Evolutionary conservation across 176 grass and related monocot genomes (phyloP), one percentile per base, ranked within the genome.

Genomic region (Triticum turgidum): DNA sequence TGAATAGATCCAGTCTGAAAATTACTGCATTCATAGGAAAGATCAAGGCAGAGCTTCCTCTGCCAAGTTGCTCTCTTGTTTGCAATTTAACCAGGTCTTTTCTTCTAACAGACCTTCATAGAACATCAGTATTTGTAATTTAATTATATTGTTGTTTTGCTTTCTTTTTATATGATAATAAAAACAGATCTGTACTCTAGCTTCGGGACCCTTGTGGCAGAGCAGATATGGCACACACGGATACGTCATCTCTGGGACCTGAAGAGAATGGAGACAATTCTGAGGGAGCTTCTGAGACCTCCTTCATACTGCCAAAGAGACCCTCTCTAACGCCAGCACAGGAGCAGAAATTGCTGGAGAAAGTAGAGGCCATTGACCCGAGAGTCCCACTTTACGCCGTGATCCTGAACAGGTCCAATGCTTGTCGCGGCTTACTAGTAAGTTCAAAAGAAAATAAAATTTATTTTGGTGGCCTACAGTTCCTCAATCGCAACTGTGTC

Each of bases 281-380:
- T 11, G 41, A 11, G 41, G 41, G 9, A 11, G 9, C 41, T 42
- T 42, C 41, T 42, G 41, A 42, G 2, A 47, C 47, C 11, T 4
- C 14, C 33, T 90, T 86, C 52, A 32, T 86, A 11, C 3, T 86
- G 61, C 14, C 83, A 77, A 10, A 7, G 7, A 77, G 3, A 65
- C 7, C 11, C 8, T 4, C 6, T 74, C 76, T 85, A 59, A 74
- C 87, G 54, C 29, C 21, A 84, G 51, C 68, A 21, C 88, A 90
- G 6, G 45, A 86, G 78, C 82, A 61, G 79, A 83, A 52, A 10
- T 52, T 90, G 21, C 32, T 82, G 47, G 35, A 90, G 52, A 69
- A 47, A 82, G 79, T 82, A 41, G 20, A 41, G 56, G 20, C 73
- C 33, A 86, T 86, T 22, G 62, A n/a, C 7, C 41, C 79, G 0